phyloP scores from a whole-genome alignment of 352 stramenopile genomes.

The Pythium scleroteichum region DNA sequence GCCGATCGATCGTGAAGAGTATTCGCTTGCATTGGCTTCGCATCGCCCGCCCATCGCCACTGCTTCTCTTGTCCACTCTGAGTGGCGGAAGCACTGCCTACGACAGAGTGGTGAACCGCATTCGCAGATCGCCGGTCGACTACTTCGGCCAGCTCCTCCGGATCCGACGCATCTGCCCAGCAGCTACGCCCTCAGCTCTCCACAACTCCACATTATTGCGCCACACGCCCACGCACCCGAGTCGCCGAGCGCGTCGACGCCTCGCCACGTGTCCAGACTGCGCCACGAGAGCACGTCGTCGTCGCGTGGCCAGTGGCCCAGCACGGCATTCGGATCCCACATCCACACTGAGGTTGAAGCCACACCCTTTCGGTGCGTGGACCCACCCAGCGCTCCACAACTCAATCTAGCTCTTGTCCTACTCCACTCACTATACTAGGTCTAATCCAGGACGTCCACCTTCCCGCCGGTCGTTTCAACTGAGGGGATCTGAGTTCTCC shows the following conservation, averaged over 20 bases:
- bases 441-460: not conserved
- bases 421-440: not conserved
- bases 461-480: too few species aligned
- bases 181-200: too few species aligned
- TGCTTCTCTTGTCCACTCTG: too few species aligned
- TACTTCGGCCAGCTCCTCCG: constrained; percentile 30
- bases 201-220: not conserved
- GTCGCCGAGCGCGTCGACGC: constrained; percentile 3
- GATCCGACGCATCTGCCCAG: constrained; percentile 28
- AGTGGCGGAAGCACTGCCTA: too few species aligned
- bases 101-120: not conserved
- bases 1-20: too few species aligned
- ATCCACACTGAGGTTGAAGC: constrained; percentile 16
- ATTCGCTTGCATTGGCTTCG: too few species aligned
- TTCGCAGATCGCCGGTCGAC: constrained; percentile 11
- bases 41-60: too few species aligned
- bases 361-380: not conserved
- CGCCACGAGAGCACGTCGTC: constrained; percentile 46
- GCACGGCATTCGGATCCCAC: constrained; percentile 26
- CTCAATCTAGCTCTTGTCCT: not conserved
- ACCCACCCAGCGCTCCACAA: not conserved
- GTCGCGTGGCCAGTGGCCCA: constrained; percentile 19
- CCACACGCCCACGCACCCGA: constrained; percentile 5
- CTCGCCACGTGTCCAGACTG: constrained; percentile 34
- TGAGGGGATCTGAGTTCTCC: not conserved